Base-by-base conservation (phyloP, 2,329 filamentous ascomycete species). In the Lachnellula occidentalis region DNA sequence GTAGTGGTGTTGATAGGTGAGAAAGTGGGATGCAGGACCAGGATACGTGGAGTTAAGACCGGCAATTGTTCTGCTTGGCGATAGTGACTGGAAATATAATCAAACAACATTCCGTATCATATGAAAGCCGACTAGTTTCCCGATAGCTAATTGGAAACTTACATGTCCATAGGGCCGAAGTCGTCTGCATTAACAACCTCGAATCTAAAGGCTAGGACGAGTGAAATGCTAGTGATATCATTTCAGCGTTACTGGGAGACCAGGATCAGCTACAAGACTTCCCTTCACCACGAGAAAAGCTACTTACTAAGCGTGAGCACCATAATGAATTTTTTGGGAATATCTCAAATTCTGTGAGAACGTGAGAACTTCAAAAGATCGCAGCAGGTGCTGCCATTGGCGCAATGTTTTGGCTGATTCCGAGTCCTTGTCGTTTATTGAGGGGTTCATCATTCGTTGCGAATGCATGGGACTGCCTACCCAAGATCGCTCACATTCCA, bases 401-500 rank as follows among this genome's bases (percentile, higher is more conserved):
- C 46, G 27, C 21, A 41, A 50, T 31, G 19, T 27, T 41, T 50
- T 9, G 21, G 9, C 8, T 24, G 22, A 14, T 24, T 27, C 46
- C 27, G 27, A 31, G 2, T 31, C 9, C 27, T 17, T n/a, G 15
- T n/a, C n/a, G n/a, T n/a, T n/a, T n/a, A n/a, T n/a, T n/a, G n/a
- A n/a, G 37, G 11, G 27, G 19, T 19, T 34, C 15, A 34, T 48
- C 14, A 34, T 12, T 17, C 4, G 31, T n/a, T 27, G 46, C 11
- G 8, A 50, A 34, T 34, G 8, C 19, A 48, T 48, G 4, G 14
- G 19, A 34, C 6, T 34, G 12, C 6, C 31, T 48, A 47, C 51
- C 51, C 53, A 19, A 61, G 41, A 47, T 61, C 61, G 19, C 57
- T 60, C 41, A 55, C 53, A 50, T 63, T 64, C 64, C 64, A 66